These are phyloP conservation scores for Cyphellophora attinorum DNA, from an alignment of 2,329 filamentous ascomycete species.

Conservation along the genomic window DNA sequence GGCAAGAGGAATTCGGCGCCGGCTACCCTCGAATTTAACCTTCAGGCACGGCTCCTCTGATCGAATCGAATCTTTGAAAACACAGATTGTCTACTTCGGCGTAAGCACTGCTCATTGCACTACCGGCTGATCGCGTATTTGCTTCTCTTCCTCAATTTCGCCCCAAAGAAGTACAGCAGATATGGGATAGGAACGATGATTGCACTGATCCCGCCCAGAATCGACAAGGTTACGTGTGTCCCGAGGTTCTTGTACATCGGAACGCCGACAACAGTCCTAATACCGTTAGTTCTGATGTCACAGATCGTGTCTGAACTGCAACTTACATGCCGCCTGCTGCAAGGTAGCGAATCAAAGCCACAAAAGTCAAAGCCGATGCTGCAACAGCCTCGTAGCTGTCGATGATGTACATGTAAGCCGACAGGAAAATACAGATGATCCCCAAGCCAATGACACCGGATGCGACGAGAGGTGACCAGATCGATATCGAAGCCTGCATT, in stretches of 20 bases:
- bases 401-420: slow-evolving; percentile 49
- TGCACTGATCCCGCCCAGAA: slow-evolving; percentile 29
- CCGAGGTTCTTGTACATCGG: slow-evolving; percentile 31
- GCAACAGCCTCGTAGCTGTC: slow-evolving; percentile 47
- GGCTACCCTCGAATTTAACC: too few species aligned
- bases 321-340: slow-evolving; percentile 29
- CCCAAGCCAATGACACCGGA: slow-evolving; percentile 45
- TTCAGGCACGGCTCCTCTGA: too few species aligned
- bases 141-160: too few species aligned
- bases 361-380: slow-evolving; percentile 37
- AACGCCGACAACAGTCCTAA: slow-evolving; percentile 21
- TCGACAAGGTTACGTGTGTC: slow-evolving; percentile 29
- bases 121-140: too few species aligned
- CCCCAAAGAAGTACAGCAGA: slow-evolving; percentile 32
- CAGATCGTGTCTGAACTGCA: too few species aligned
- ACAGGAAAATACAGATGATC: slow-evolving; percentile 41
- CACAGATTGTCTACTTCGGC: too few species aligned
- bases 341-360: slow-evolving; percentile 33
- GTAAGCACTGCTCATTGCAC: too few species aligned
- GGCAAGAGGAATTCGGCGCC: too few species aligned
- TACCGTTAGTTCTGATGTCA: too few species aligned
- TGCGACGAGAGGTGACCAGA: slow-evolving; percentile 43
- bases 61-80: too few species aligned
- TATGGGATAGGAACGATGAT: slow-evolving; percentile 36
- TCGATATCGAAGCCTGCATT: too few species aligned